These are phyloP conservation scores for Haberlea rhodopensis DNA, from an alignment of 257 asterid species.

Conservation along the genomic window DNA sequence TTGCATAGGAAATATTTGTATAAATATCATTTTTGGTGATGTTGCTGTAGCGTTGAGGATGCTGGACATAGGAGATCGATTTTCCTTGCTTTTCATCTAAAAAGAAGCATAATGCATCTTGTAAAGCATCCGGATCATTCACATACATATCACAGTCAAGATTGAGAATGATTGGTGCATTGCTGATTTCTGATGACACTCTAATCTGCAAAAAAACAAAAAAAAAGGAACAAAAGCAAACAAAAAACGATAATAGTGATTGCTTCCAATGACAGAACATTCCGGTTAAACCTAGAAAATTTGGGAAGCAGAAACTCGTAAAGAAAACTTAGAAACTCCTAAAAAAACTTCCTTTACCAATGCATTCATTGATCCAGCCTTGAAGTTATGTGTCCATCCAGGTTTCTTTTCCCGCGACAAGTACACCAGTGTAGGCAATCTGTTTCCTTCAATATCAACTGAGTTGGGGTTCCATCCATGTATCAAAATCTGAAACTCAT, in stretches of 20 bases:
- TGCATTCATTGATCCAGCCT: conserved; percentile 71
- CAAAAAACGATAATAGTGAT: no score
- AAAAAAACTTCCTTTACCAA: conserved; percentile 38
- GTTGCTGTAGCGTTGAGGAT: conserved; percentile 62
- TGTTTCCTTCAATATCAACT: conserved; percentile 38
- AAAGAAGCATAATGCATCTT: conserved; percentile 72
- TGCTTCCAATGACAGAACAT: background rate
- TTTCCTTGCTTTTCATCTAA: conserved; percentile 61
- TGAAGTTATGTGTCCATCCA: conserved; percentile 47
- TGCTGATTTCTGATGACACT: conserved; percentile 71
- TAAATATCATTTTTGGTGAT: conserved; percentile 53
- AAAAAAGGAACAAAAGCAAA: no score
- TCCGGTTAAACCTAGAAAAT: background rate
- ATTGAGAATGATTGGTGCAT: conserved; percentile 74
- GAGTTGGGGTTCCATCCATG: conserved; percentile 36
- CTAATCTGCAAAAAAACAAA: conserved; percentile 61
- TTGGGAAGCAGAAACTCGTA: background rate
- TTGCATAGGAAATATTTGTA: conserved; percentile 28
- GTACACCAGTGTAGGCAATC: conserved; percentile 51
- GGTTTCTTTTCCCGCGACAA: conserved; percentile 57
- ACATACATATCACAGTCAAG: conserved; percentile 93
- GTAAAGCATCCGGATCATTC: conserved; percentile 61
- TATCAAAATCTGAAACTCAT: conserved; percentile 35
- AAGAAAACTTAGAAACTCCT: no score
- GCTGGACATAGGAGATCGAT: conserved; percentile 47